phyloP scores from a whole-genome alignment of 768 basidiomycete species.

The Tulasnella sp. region DNA sequence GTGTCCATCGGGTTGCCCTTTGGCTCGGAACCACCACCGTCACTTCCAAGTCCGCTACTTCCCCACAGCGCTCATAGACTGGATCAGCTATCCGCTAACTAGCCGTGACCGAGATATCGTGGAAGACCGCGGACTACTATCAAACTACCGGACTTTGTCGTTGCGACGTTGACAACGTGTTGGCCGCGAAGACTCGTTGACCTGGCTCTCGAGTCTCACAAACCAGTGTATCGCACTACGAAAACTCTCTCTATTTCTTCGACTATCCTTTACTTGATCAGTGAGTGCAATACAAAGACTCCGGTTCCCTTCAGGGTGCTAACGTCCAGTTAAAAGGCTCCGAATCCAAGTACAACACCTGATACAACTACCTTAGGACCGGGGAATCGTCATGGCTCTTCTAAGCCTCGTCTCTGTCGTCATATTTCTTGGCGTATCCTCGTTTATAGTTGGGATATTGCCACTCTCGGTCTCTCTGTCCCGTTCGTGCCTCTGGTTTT shows the following conservation, averaged over 20 bases:
- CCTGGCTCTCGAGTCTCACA: not conserved
- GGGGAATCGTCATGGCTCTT: constrained; percentile 28
- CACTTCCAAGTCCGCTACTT: not conserved
- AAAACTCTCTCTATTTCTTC: not conserved
- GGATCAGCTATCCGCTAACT: not conserved
- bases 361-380: not conserved
- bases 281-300: not conserved
- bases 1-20: not conserved
- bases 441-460: constrained; percentile 60
- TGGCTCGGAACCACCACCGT: not conserved
- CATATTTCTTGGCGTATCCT: constrained; percentile 31
- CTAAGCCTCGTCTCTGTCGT: constrained; percentile 30
- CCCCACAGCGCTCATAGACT: not conserved
- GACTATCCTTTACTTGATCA: not conserved
- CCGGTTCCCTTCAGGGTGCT: not conserved
- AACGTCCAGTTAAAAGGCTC: not conserved
- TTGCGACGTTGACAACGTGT: not conserved
- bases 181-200: not conserved
- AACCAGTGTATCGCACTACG: not conserved
- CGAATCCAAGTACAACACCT: not conserved
- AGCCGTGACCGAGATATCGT: not conserved
- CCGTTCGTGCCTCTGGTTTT: constrained; percentile 38
- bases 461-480: constrained; percentile 70
- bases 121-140: not conserved
- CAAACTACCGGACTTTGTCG: not conserved